phyloP scores from a whole-genome alignment of 805 yeast genomes.

The Candida gorgasii region DNA sequence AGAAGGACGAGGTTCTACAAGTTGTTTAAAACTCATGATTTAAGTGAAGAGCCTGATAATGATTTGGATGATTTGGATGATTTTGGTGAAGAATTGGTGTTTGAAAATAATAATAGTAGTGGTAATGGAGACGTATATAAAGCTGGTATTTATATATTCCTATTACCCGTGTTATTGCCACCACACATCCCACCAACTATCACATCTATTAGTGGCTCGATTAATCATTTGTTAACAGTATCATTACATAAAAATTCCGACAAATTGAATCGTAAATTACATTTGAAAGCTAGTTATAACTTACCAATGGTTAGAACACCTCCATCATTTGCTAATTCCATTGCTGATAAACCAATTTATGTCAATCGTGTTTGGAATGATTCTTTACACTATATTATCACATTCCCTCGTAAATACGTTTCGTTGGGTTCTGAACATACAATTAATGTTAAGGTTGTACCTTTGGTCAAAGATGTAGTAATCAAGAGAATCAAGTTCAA shows the following conservation, averaged over 20 bases:
- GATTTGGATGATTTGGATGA: constrained; percentile 8
- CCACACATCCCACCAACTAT: constrained; percentile 64
- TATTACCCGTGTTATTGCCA: constrained; percentile 64
- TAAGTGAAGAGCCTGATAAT: constrained; percentile 13
- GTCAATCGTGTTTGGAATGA: constrained; percentile 78
- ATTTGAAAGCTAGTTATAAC: constrained; percentile 28
- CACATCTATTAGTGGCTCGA: constrained; percentile 49
- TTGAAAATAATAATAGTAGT: background rate
- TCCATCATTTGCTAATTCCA: constrained; percentile 56
- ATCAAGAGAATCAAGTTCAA: constrained; percentile 67
- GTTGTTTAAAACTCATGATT: constrained; percentile 18
- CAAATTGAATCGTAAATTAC: constrained; percentile 36
- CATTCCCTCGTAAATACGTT: constrained; percentile 69
- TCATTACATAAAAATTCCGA: constrained; percentile 40
- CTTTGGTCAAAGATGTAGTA: constrained; percentile 60
- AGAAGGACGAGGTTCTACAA: constrained; percentile 35
- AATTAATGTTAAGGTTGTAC: constrained; percentile 65
- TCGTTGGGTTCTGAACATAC: constrained; percentile 60
- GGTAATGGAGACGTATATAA: constrained; percentile 26
- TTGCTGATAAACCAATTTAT: constrained; percentile 70
- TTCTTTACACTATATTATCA: constrained; percentile 65
- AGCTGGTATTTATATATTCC: constrained; percentile 71
- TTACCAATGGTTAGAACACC: constrained; percentile 56
- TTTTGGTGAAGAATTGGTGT: constrained; percentile 6
- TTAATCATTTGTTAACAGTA: constrained; percentile 43